Conservation (phyloP, 2,329 filamentous ascomycete genomes). For the Apiospora sp. region DNA sequence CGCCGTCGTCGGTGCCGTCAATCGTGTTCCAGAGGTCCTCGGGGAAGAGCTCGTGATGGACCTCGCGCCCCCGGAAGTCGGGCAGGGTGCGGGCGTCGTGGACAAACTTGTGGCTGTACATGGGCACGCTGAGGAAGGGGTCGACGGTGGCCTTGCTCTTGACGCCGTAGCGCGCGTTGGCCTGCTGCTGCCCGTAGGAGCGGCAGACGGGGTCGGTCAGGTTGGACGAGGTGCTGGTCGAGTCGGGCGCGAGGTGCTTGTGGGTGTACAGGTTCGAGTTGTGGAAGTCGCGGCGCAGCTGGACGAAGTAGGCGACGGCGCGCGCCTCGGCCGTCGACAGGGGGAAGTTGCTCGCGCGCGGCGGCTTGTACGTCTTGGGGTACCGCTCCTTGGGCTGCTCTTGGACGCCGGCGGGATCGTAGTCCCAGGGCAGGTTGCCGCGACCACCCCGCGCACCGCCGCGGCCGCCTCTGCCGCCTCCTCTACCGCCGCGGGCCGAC, state of each 20-base stretch:
- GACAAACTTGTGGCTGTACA: constrained; percentile 64
- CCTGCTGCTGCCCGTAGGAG: constrained; percentile 64
- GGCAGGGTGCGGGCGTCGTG: constrained; percentile 61
- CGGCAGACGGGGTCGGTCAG: constrained; percentile 50
- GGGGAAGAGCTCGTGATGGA: constrained; percentile 61
- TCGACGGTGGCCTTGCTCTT: constrained; percentile 64
- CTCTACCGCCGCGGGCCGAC: constrained; percentile 61
- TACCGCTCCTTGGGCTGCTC: constrained; percentile 67
- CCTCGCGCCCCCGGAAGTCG: constrained; percentile 59
- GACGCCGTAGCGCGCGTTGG: constrained; percentile 63
- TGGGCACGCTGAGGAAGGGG: constrained; percentile 66
- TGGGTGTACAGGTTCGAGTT: constrained; percentile 64
- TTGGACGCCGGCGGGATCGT: constrained; percentile 59
- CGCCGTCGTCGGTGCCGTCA: constrained; percentile 48
- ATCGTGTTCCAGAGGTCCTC: constrained; percentile 63
- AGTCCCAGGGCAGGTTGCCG: constrained; percentile 56
- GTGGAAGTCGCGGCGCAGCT: constrained; percentile 65
- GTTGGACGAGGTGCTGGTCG: constrained; percentile 38
- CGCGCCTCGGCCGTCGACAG: constrained; percentile 54
- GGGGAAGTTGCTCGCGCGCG: constrained; percentile 47
- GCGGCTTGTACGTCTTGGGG: constrained; percentile 58
- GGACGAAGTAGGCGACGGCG: constrained; percentile 59
- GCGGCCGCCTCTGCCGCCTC: constrained; percentile 55
- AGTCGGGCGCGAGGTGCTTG: constrained; percentile 47
- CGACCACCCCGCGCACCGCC: constrained; percentile 56